Percentiles rank a stretch among this genome's conserved stretches.
Conservation (phyloP, 2,329 filamentous ascomycete genomes). For the Dactylonectria macrodidyma region DNA sequence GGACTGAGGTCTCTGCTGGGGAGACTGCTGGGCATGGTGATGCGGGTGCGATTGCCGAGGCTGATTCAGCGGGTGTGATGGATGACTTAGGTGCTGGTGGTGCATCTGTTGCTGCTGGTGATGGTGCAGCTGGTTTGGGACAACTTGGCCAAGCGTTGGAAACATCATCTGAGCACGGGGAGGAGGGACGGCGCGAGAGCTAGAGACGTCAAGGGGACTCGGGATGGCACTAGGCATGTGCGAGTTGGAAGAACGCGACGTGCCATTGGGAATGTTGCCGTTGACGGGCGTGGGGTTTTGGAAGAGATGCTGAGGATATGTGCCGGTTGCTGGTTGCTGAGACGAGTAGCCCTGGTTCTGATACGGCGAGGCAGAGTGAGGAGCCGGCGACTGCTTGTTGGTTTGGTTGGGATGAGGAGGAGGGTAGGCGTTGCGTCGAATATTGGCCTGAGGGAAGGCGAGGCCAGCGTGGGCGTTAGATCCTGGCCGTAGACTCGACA, state of each 20-base stretch:
- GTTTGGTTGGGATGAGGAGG: constrained; percentile 65
- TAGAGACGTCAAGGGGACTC: constrained; percentile 62
- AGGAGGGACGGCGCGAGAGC: constrained; percentile 60
- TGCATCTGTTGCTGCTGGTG: constrained; percentile 57
- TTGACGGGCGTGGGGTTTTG: constrained; percentile 62
- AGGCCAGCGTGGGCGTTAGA: constrained; percentile 69
- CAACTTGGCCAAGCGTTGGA: constrained; percentile 57
- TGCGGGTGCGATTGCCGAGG: constrained; percentile 47
- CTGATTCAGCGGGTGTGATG: constrained; percentile 46
- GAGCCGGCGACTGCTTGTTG: constrained; percentile 69
- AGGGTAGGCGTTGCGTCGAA: constrained; percentile 64
- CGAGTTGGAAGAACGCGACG: constrained; percentile 60
- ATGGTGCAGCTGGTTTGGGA: constrained; percentile 61
- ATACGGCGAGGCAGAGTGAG: constrained; percentile 70
- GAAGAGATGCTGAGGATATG: constrained; percentile 70
- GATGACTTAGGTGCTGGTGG: constrained; percentile 51
- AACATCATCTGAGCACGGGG: constrained; percentile 61
- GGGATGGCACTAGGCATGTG: constrained; percentile 66
- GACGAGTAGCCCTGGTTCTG: constrained; percentile 68
- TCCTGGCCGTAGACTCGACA: constrained; percentile 67
- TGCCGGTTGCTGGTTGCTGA: constrained; percentile 63
- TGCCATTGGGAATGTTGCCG: constrained; percentile 63
- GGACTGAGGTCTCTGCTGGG: constrained; percentile 56
- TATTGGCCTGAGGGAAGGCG: constrained; percentile 65
- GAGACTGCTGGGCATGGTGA: constrained; percentile 49